Conservation (phyloP, 345 rosid species). For the Capsella bursapastoris region DNA sequence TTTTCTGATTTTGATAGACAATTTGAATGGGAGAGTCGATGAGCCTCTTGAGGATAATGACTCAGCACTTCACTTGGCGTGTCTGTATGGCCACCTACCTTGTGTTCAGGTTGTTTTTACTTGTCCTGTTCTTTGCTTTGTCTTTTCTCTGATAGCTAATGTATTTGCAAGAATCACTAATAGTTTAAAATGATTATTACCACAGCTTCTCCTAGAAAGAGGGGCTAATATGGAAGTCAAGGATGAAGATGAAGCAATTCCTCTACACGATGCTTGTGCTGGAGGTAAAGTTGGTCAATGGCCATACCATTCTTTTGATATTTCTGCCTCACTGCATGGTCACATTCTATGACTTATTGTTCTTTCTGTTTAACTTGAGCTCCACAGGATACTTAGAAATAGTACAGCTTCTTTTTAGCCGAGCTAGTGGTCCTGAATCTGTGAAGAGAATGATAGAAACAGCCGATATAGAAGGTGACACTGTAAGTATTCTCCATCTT, state of each 20-base stretch:
- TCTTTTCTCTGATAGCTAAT: slow-evolving; percentile 16
- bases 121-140: background rate
- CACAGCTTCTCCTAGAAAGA: slow-evolving; percentile 81
- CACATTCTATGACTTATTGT: background rate
- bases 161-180: background rate
- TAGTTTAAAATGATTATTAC: background rate
- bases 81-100: slow-evolving; percentile 84
- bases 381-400: slow-evolving; percentile 69
- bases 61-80: slow-evolving; percentile 85
- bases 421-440: slow-evolving; percentile 52
- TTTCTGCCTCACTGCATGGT: slow-evolving; percentile 8
- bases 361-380: background rate
- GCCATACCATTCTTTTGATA: background rate
- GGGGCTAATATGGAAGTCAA: slow-evolving; percentile 82
- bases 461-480: slow-evolving; percentile 81
- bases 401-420: slow-evolving; percentile 62
- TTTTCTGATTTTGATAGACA: slow-evolving; percentile 51
- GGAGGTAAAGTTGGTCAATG: slow-evolving; percentile 57
- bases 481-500: slow-evolving; percentile 56
- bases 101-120: slow-evolving; percentile 72
- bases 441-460: slow-evolving; percentile 77
- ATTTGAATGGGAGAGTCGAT: slow-evolving; percentile 70
- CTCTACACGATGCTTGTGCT: slow-evolving; percentile 94
- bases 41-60: slow-evolving; percentile 92
- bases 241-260: slow-evolving; percentile 95